These are phyloP conservation scores for Colletotrichum salicis DNA, from an alignment of 2,329 filamentous ascomycete genomes.

Conservation along the genomic window DNA sequence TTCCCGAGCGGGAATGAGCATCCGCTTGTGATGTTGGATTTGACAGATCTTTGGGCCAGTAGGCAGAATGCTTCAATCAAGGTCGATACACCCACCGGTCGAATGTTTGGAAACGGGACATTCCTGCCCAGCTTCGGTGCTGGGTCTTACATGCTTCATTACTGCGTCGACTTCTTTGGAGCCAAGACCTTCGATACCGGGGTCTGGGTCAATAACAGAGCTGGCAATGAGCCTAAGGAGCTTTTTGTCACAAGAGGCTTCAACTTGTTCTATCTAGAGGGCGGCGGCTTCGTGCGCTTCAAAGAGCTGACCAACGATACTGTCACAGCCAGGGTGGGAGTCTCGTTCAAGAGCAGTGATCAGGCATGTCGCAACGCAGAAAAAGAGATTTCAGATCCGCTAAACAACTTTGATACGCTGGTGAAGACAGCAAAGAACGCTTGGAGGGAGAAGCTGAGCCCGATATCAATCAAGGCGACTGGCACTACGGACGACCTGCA, in stretches of 20 bases:
- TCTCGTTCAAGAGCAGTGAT: slow-evolving; percentile 70
- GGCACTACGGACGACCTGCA: slow-evolving; percentile 63
- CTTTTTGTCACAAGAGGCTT: slow-evolving; percentile 52
- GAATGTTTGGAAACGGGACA: slow-evolving; percentile 66
- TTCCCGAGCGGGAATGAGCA: slow-evolving; percentile 55
- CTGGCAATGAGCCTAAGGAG: slow-evolving; percentile 49
- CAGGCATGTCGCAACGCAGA: slow-evolving; percentile 73
- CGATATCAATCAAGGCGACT: slow-evolving; percentile 60
- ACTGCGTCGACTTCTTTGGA: slow-evolving; percentile 69
- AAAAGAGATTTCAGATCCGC: slow-evolving; percentile 60
- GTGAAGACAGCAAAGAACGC: slow-evolving; percentile 59
- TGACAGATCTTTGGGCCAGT: slow-evolving; percentile 65
- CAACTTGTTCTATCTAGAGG: slow-evolving; percentile 54
- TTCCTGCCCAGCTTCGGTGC: slow-evolving; percentile 72
- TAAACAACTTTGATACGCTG: slow-evolving; percentile 60
- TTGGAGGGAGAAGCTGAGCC: slow-evolving; percentile 67
- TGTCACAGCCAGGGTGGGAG: slow-evolving; percentile 68
- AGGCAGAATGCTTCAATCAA: slow-evolving; percentile 56
- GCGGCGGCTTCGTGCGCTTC: slow-evolving; percentile 68
- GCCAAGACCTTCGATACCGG: slow-evolving; percentile 50
- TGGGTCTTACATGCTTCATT: slow-evolving; percentile 66
- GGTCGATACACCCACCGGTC: slow-evolving; percentile 60
- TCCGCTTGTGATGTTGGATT: slow-evolving; percentile 68
- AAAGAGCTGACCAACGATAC: slow-evolving; percentile 53
- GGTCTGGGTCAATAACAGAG: slow-evolving; percentile 53